A percentile compares a stretch with the other conserved stretches of the same genome.
phyloP scores from a whole-genome alignment of 2,329 filamentous ascomycete genomes.

The Teratosphaeria viscida region DNA sequence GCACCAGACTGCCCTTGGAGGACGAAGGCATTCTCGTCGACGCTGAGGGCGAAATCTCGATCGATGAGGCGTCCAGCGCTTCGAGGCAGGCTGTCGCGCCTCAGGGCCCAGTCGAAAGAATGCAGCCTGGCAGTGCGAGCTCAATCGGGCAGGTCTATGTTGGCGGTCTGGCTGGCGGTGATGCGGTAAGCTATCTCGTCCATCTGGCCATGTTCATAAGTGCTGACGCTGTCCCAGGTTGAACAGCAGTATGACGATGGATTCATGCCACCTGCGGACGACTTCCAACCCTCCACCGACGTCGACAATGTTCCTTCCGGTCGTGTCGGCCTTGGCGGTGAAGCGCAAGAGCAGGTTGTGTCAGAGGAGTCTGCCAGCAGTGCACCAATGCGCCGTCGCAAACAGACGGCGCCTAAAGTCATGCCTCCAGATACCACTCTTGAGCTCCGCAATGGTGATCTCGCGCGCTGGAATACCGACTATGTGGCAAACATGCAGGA shows the following conservation, averaged over 20 bases:
- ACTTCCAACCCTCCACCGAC: slow-evolving; percentile 11
- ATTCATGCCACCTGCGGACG: slow-evolving; percentile 20
- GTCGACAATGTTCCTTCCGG: slow-evolving; percentile 16
- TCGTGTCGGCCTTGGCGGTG: not conserved
- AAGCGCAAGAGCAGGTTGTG: not conserved
- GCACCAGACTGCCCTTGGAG: slow-evolving; percentile 31
- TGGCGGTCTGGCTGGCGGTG: slow-evolving; percentile 25
- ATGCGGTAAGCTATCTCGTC: not conserved
- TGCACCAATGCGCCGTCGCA: slow-evolving; percentile 30
- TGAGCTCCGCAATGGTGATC: slow-evolving; percentile 45
- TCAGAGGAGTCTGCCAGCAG: not conserved
- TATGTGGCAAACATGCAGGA: slow-evolving; percentile 52
- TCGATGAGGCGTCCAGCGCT: slow-evolving; percentile 6
- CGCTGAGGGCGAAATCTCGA: slow-evolving; percentile 45
- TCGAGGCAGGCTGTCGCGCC: slow-evolving; percentile 6
- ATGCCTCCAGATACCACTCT: slow-evolving; percentile 40
- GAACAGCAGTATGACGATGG: slow-evolving; percentile 20
- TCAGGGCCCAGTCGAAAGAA: slow-evolving; percentile 3
- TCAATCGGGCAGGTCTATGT: slow-evolving; percentile 32
- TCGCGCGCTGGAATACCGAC: slow-evolving; percentile 47
- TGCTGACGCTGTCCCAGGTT: slow-evolving; percentile 5
- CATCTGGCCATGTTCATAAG: not conserved
- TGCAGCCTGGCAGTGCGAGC: slow-evolving; percentile 19
- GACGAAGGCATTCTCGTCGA: slow-evolving; percentile 46
- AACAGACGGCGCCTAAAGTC: slow-evolving; percentile 22